These are phyloP conservation scores for Didymella keratinophila DNA, from an alignment of 2,329 filamentous ascomycete genomes.

Conservation along the genomic window DNA sequence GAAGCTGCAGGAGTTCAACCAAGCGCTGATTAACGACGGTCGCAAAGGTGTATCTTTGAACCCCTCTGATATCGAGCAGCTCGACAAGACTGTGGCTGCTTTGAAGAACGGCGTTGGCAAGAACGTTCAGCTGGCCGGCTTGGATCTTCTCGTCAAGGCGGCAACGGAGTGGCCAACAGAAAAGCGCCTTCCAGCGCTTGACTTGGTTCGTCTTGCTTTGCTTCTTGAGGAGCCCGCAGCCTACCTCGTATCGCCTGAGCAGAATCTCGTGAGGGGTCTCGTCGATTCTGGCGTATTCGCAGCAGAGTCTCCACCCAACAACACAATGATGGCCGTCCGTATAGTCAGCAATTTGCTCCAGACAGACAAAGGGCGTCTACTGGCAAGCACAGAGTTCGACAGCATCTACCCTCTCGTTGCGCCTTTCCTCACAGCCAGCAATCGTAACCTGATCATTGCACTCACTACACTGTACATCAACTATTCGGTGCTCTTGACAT, in stretches of 20 bases:
- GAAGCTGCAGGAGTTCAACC: conserved; percentile 79
- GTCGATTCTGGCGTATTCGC: conserved; percentile 66
- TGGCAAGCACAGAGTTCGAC: conserved; percentile 65
- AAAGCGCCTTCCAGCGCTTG: conserved; percentile 82
- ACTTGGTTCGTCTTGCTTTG: conserved; percentile 84
- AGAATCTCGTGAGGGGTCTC: conserved; percentile 68
- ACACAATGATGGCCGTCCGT: conserved; percentile 85
- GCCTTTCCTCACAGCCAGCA: conserved; percentile 63
- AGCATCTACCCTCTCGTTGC: conserved; percentile 70
- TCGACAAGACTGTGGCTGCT: conserved; percentile 68
- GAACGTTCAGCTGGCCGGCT: conserved; percentile 57
- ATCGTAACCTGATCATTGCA: conserved; percentile 84
- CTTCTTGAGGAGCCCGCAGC: conserved; percentile 71
- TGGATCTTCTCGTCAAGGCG: conserved; percentile 74
- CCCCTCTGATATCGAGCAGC: conserved; percentile 70
- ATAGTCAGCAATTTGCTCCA: conserved; percentile 85
- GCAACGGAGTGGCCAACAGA: conserved; percentile 80
- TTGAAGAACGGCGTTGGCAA: conserved; percentile 62
- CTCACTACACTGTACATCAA: conserved; percentile 85
- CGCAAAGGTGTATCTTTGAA: conserved; percentile 78
- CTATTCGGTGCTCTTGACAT: conserved; percentile 73
- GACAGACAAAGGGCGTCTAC: conserved; percentile 71
- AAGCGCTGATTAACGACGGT: conserved; percentile 72
- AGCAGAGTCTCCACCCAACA: conserved; percentile 71
- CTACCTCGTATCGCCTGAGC: conserved; percentile 61